Base-by-base conservation (phyloP, 176 grass and related monocot genomes). In the Aegilops longissima region DNA sequence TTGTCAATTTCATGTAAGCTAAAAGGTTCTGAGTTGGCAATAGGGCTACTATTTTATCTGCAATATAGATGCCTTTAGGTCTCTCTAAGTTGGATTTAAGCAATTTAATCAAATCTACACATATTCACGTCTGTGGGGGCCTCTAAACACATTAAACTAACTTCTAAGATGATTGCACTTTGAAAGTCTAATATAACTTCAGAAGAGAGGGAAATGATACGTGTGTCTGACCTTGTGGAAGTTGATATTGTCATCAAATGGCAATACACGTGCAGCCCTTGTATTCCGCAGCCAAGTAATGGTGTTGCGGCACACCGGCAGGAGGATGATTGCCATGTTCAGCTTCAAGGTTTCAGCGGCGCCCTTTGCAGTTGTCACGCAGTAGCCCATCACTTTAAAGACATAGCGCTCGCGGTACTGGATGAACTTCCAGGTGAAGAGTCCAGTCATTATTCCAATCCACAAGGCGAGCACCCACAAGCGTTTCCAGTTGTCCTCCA, bases 221-320 rank as follows among this genome's bases (percentile, higher is more conserved):
- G 17, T 38, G 74, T 39, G 30, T 80, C 96, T 88, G 79, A 99
- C 97, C 97, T 99, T 99, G 82, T 99, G 97, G 72, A 99, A 99
- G 85, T 99, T 99, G 80, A 99, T 97, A 83, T 94, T 99, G 85
- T 99, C 97, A 86, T 99, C 97, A 84, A 99, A 97, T 23, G 97
- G 97, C 31, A 99, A 82, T 73, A 73, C 82, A 25, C 92, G 92
- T 10, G 97, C 85, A 33, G 92, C 90, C 61, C 90, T 90, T 39
- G 97, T 99, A 76, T 88, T 94, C 58, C 97, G 86, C 78, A 99
- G 83, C 97, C 97, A 99, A 58, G 97, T 99, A 86, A 99, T 96
- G 31, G 92, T 97, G 69, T 99, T 99, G 14, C 97, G 94, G 68
- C 97, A 99, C 10, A 99, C 97, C 12, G 97, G 97, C 54, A 99